These are phyloP conservation scores for Aspergillus heteromorphus DNA, from an alignment of 495 filamentous ascomycete species.

Conservation along the genomic window DNA sequence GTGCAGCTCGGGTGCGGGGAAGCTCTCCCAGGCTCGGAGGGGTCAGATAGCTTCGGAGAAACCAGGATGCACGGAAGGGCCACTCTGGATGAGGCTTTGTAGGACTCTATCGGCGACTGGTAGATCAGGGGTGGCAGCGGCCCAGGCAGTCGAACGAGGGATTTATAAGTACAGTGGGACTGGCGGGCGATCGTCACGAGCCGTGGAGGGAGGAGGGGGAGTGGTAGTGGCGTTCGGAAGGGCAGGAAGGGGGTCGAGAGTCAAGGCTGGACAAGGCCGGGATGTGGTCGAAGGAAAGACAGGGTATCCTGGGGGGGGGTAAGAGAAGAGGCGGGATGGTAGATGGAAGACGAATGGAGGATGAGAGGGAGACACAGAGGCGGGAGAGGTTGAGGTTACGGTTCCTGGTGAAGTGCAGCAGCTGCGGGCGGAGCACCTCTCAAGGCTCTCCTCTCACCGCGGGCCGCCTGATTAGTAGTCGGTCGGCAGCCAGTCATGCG, in stretches of 20 bases:
- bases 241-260: conserved; percentile 3
- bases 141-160: not conserved
- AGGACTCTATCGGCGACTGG: not conserved
- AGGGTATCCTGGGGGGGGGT: not conserved
- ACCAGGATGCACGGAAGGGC: not conserved
- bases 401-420: conserved; percentile 14
- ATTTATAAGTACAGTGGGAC: not conserved
- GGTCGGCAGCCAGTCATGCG: conserved; percentile 13
- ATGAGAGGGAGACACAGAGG: conserved; percentile 4
- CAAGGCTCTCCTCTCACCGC: too few species aligned
- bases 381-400: conserved; percentile 9
- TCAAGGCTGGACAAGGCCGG: conserved; percentile 4
- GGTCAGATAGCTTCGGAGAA: not conserved
- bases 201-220: too few species aligned
- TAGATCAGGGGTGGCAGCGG: not conserved
- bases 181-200: not conserved
- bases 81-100: not conserved
- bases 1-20: conserved; percentile 17
- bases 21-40: conserved; percentile 5
- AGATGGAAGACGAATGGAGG: conserved; percentile 2
- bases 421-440: conserved; percentile 7
- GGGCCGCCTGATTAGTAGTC: conserved; percentile 7
- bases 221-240: not conserved
- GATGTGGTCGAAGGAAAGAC: conserved; percentile 5
- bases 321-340: not conserved